A percentile compares a stretch with the other conserved stretches of the same genome.
phyloP scores from a whole-genome alignment of 768 basidiomycete genomes.

The Collybia nuda region DNA sequence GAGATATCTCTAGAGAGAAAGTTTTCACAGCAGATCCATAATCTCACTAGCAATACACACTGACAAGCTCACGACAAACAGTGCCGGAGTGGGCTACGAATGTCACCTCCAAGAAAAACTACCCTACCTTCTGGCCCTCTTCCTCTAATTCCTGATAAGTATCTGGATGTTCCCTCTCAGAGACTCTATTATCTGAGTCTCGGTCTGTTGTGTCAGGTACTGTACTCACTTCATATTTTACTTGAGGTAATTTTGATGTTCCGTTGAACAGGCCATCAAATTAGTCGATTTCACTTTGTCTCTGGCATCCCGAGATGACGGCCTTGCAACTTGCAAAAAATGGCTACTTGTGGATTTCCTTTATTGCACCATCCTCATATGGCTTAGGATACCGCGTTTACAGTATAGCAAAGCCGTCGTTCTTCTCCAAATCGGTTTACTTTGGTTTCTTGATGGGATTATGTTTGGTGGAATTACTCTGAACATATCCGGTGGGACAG shows the following conservation, averaged over 20 bases:
- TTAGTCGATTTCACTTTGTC: conserved; percentile 65
- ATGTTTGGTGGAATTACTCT: conserved; percentile 72
- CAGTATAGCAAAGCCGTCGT: conserved; percentile 65
- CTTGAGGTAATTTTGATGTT: conserved; percentile 1
- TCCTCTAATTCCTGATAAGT: conserved; percentile 71
- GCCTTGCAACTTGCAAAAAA: conserved; percentile 51
- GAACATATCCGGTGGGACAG: conserved; percentile 27
- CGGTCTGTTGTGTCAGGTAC: conserved; percentile 74
- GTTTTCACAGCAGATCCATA: no score
- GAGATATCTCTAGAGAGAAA: no score
- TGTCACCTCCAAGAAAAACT: conserved; percentile 18
- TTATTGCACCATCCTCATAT: conserved; percentile 55
- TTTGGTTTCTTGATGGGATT: conserved; percentile 67
- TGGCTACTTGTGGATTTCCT: conserved; percentile 73
- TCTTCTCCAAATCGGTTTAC: conserved; percentile 54
- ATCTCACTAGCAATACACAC: no score
- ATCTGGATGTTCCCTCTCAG: conserved; percentile 76
- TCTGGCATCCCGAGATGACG: conserved; percentile 44
- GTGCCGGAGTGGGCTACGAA: background rate
- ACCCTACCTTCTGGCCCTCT: conserved; percentile 9
- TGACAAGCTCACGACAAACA: no score
- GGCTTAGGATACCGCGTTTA: conserved; percentile 73
- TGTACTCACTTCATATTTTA: conserved; percentile 13
- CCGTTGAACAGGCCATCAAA: conserved; percentile 64
- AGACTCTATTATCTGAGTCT: conserved; percentile 77